Percentiles rank a stretch among this genome's conserved stretches.
phyloP scores from a whole-genome alignment of 179 eudicot genomes.

The Pouteria campechiana region DNA sequence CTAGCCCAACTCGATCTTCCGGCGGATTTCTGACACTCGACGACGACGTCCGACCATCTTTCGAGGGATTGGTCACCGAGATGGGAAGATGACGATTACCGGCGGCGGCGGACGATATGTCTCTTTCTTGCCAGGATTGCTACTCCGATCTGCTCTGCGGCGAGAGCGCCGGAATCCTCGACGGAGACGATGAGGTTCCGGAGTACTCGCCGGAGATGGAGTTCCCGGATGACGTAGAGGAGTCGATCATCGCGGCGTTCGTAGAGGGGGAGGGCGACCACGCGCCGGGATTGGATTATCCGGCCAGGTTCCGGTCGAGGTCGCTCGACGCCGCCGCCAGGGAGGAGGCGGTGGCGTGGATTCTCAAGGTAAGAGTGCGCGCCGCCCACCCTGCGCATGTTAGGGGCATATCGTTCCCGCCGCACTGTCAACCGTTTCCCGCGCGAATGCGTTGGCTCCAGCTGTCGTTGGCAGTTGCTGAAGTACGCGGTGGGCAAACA shows the following conservation, averaged over 20 bases:
- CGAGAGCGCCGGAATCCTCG: no score
- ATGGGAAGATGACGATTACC: background rate
- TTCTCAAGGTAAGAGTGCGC: constrained; percentile 87
- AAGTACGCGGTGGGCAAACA: no score
- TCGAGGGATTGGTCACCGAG: no score
- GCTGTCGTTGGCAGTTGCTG: no score
- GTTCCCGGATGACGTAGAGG: constrained; percentile 14
- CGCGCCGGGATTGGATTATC: constrained; percentile 20
- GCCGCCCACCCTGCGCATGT: no score
- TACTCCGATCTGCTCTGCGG: no score
- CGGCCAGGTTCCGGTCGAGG: constrained; percentile 17
- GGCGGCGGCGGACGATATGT: constrained; percentile 5
- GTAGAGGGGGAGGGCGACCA: constrained; percentile 49
- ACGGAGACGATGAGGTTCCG: constrained; percentile 10
- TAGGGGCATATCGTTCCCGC: no score
- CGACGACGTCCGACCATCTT: no score
- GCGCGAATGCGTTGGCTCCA: no score
- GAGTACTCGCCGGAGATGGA: constrained; percentile 8
- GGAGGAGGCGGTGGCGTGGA: constrained; percentile 63
- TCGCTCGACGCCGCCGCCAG: constrained; percentile 44
- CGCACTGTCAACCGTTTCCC: background rate
- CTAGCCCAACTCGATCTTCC: no score
- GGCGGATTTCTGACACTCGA: no score
- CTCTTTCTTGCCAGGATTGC: constrained; percentile 13
- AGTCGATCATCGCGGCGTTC: constrained; percentile 36